These are phyloP conservation scores for Alternaria rosae DNA, from an alignment of 2,329 filamentous ascomycete species.

Conservation along the genomic window DNA sequence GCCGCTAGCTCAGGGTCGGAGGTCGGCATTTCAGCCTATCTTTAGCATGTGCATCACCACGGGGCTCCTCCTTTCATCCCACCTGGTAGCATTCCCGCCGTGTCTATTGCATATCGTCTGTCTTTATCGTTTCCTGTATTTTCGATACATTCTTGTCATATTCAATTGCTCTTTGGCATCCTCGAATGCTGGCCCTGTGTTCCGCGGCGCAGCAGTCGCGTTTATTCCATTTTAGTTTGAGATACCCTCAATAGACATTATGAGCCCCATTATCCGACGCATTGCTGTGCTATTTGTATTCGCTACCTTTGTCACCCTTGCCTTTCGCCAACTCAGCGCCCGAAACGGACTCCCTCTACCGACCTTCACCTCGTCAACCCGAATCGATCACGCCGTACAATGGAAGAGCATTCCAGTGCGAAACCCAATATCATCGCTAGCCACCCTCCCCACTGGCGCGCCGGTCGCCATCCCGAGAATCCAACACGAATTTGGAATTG, in stretches of 20 bases:
- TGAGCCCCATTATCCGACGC: slow-evolving; percentile 42
- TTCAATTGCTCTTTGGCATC: slow-evolving; percentile 1
- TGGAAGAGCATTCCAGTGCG: slow-evolving; percentile 45
- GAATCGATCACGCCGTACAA: slow-evolving; percentile 37
- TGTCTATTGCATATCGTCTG: not conserved
- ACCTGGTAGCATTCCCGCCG: not conserved
- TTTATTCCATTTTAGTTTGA: slow-evolving; percentile 1
- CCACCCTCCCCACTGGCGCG: slow-evolving; percentile 41
- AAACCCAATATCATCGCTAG: slow-evolving; percentile 43
- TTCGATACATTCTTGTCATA: not conserved
- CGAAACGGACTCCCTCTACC: slow-evolving; percentile 27
- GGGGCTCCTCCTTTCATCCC: slow-evolving; percentile 6
- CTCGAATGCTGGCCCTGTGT: not conserved
- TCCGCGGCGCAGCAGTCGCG: not conserved
- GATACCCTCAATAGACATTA: slow-evolving; percentile 17
- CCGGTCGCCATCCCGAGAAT: slow-evolving; percentile 45
- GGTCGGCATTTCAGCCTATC: slow-evolving; percentile 10
- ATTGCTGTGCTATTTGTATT: slow-evolving; percentile 37
- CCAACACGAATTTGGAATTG: slow-evolving; percentile 47
- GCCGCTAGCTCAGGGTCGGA: slow-evolving; percentile 10
- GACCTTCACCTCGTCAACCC: slow-evolving; percentile 33
- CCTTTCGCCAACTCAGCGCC: slow-evolving; percentile 39
- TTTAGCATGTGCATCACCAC: slow-evolving; percentile 8
- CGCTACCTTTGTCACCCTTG: slow-evolving; percentile 37
- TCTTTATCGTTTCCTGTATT: not conserved